A percentile compares a stretch with the other conserved stretches of the same genome.
Evolutionary conservation across 495 filamentous ascomycete genomes (phyloP).

Genomic region (Neurospora africana): DNA sequence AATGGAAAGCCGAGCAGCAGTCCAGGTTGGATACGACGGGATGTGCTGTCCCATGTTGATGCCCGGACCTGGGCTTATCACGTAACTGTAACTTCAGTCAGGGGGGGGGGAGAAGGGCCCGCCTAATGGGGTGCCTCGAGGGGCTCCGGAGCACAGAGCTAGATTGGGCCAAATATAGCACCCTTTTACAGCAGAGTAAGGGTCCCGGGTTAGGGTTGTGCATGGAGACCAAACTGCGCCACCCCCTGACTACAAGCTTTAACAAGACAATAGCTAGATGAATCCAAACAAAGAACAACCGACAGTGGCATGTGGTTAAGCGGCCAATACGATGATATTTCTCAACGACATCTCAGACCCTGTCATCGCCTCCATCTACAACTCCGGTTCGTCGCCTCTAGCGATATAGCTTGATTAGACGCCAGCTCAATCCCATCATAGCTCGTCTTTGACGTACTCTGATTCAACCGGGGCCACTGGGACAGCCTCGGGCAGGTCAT

Average conservation of each 20-base stretch:
- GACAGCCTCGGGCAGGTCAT: conserved; percentile 18
- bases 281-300: neutral
- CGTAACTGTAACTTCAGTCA: neutral
- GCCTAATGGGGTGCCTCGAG: neutral
- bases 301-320: neutral
- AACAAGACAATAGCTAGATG: neutral
- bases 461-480: neutral
- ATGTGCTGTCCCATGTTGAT: neutral
- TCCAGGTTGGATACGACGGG: neutral
- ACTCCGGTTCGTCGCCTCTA: neutral
- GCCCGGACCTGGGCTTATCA: neutral
- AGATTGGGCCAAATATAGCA: neutral
- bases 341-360: neutral
- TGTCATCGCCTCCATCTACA: neutral
- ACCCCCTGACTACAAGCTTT: neutral
- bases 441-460: neutral
- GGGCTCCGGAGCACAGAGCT: neutral
- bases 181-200: neutral
- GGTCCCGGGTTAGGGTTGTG: neutral
- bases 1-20: neutral
- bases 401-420: neutral
- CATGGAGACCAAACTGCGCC: neutral
- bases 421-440: neutral
- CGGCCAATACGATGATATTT: neutral
- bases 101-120: neutral